Evolutionary conservation across 805 yeast genomes (phyloP).

Genomic region (Suhomyces sp.): DNA sequence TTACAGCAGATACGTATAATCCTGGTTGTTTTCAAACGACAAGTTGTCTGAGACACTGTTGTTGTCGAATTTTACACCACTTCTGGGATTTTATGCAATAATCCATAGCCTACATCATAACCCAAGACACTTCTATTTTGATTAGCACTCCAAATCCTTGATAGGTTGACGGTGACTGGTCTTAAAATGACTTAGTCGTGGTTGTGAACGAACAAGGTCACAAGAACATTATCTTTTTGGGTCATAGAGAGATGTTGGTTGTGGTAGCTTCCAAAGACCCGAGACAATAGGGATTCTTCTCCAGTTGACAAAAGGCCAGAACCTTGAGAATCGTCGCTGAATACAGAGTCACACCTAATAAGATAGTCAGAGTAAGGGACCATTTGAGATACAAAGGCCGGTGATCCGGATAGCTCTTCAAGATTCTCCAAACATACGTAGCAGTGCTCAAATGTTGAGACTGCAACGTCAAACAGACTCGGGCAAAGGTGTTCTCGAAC

Average conservation of each 20-base stretch:
- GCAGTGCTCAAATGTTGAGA: conserved; percentile 74
- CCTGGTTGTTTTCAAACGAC: conserved; percentile 27
- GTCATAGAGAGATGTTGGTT: conserved; percentile 39
- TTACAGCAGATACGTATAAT: conserved; percentile 16
- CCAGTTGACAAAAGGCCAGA: conserved; percentile 78
- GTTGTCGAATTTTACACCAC: conserved; percentile 50
- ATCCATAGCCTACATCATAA: conserved; percentile 93
- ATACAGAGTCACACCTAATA: conserved; percentile 58
- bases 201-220: conserved; percentile 68
- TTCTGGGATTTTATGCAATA: conserved; percentile 80
- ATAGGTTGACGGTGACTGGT: conserved; percentile 69
- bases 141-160: conserved; percentile 62
- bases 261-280: conserved; percentile 58
- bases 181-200: conserved; percentile 82
- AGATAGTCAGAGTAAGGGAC: conserved; percentile 85
- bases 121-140: conserved; percentile 82
- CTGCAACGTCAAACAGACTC: conserved; percentile 69
- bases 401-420: conserved; percentile 69
- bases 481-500: conserved; percentile 38
- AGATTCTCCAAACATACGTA: conserved; percentile 82
- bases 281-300: conserved; percentile 75
- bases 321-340: conserved; percentile 55
- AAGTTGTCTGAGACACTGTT: conserved; percentile 31
- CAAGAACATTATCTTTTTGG: conserved; percentile 35
- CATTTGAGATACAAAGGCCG: conserved; percentile 83